Conservation (phyloP, 2,329 filamentous ascomycete genomes). For the Microcyclospora pomicola region DNA sequence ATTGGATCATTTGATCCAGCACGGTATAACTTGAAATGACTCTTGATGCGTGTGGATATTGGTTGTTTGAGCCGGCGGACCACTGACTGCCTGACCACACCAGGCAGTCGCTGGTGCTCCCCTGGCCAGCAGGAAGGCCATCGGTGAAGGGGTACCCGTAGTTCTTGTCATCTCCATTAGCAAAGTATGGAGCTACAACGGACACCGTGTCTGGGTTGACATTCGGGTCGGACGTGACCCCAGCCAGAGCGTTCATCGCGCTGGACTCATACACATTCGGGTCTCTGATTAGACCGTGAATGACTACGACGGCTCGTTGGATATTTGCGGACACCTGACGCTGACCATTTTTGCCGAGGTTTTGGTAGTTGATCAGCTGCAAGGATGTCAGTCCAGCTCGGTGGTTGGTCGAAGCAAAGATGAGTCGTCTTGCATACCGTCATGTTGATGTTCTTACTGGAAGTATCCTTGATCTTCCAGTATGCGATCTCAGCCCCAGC, state of each 20-base stretch:
- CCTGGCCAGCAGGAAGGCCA: slow-evolving; percentile 12
- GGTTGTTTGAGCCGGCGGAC: slow-evolving; percentile 22
- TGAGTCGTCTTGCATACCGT: slow-evolving; percentile 2
- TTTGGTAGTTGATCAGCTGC: slow-evolving; percentile 22
- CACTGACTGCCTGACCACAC: slow-evolving; percentile 24
- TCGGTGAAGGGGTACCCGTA: slow-evolving; percentile 22
- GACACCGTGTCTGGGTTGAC: slow-evolving; percentile 20
- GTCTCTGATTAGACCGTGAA: slow-evolving; percentile 23
- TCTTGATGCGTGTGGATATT: slow-evolving; percentile 19
- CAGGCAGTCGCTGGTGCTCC: slow-evolving; percentile 21
- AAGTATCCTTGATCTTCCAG: slow-evolving; percentile 19
- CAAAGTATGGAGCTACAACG: slow-evolving; percentile 23
- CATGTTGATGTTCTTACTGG: slow-evolving; percentile 1
- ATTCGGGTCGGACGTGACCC: slow-evolving; percentile 12
- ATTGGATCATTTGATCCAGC: slow-evolving; percentile 23
- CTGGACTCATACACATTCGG: slow-evolving; percentile 22
- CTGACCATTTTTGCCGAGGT: slow-evolving; percentile 14
- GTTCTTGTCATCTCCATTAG: slow-evolving; percentile 24
- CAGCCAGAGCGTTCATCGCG: slow-evolving; percentile 20
- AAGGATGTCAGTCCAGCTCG: slow-evolving; percentile 12
- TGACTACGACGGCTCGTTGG: slow-evolving; percentile 23
- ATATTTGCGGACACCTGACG: slow-evolving; percentile 12
- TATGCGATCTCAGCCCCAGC: slow-evolving; percentile 22
- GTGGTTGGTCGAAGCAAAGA: slow-evolving; percentile 9
- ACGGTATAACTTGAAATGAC: slow-evolving; percentile 21